Evolutionary conservation across 306 rosid genomes (phyloP).

Genomic region (Boehmeria nivea): DNA sequence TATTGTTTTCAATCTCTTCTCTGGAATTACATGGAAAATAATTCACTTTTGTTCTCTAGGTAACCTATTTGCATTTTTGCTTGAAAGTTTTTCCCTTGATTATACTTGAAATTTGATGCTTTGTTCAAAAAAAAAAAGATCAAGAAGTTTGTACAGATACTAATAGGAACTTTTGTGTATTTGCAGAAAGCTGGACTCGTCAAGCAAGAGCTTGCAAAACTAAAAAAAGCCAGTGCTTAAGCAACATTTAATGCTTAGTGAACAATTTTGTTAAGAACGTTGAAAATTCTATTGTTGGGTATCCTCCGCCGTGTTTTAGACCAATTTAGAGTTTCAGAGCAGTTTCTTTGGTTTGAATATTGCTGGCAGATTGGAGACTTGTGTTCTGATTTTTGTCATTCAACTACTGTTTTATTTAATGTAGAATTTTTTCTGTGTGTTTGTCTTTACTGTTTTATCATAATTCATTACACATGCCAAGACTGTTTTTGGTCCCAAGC

Average conservation of each 20-base stretch:
- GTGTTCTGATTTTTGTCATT: background rate
- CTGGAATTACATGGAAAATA: too few relatives aligned
- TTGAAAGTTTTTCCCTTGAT: too few relatives aligned
- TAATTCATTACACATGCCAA: too few relatives aligned
- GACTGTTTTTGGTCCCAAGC: too few relatives aligned
- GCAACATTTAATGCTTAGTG: slow-evolving; percentile 3
- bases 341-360: background rate
- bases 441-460: too few relatives aligned
- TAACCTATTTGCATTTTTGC: too few relatives aligned
- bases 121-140: too few relatives aligned
- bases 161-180: background rate
- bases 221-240: slow-evolving; percentile 66
- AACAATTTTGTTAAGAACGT: slow-evolving; percentile 32
- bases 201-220: slow-evolving; percentile 71
- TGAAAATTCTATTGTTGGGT: too few relatives aligned
- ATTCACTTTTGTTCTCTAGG: background rate
- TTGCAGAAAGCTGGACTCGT: slow-evolving; percentile 82
- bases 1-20: background rate
- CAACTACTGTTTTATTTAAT: slow-evolving; percentile 1
- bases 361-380: background rate
- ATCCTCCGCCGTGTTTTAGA: background rate
- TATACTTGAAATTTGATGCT: too few relatives aligned
- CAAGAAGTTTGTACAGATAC: background rate
- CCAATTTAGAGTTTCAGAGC: slow-evolving; percentile 7
- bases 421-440: background rate